A percentile compares a stretch with the other conserved stretches of the same genome.
phyloP scores from a whole-genome alignment of 78 protist species.

The Pigoraptor vietnamica region DNA sequence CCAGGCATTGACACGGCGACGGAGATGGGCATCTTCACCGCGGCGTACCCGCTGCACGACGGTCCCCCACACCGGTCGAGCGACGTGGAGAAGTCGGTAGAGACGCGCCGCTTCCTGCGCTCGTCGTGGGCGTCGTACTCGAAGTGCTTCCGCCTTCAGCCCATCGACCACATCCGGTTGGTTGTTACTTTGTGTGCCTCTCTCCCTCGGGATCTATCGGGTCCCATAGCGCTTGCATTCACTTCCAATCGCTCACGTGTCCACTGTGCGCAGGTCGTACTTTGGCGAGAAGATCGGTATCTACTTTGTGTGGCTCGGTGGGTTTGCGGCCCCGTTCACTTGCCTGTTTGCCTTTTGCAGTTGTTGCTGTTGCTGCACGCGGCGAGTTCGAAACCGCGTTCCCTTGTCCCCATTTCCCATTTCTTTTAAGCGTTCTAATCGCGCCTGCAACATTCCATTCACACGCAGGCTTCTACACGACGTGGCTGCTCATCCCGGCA shows the following conservation, averaged over 20 bases:
- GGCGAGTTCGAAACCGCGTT: too few relatives aligned
- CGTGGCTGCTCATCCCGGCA: neutral
- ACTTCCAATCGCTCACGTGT: too few relatives aligned
- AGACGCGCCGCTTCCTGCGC: neutral
- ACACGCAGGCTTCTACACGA: slow-evolving; percentile 2
- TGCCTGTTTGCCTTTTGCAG: too few relatives aligned
- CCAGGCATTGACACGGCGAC: neutral
- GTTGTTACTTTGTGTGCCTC: too few relatives aligned
- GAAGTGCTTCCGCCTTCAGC: neutral
- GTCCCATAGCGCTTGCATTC: too few relatives aligned
- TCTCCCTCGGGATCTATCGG: too few relatives aligned
- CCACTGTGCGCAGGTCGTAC: neutral
- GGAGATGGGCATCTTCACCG: neutral
- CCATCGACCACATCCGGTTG: slow-evolving; percentile 6
- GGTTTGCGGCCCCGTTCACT: too few relatives aligned
- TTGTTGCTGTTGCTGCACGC: too few relatives aligned
- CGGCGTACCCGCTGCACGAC: neutral
- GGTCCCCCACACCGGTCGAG: neutral
- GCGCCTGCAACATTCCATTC: neutral
- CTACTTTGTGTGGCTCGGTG: slow-evolving; percentile 19
- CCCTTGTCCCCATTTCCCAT: too few relatives aligned
- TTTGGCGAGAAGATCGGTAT: slow-evolving; percentile 4
- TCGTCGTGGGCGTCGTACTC: neutral
- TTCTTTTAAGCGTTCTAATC: neutral
- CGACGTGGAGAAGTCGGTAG: too few relatives aligned